Evolutionary conservation across 1,284 basidiomycete genomes (phyloP).

Genomic region (Somion occarium): DNA sequence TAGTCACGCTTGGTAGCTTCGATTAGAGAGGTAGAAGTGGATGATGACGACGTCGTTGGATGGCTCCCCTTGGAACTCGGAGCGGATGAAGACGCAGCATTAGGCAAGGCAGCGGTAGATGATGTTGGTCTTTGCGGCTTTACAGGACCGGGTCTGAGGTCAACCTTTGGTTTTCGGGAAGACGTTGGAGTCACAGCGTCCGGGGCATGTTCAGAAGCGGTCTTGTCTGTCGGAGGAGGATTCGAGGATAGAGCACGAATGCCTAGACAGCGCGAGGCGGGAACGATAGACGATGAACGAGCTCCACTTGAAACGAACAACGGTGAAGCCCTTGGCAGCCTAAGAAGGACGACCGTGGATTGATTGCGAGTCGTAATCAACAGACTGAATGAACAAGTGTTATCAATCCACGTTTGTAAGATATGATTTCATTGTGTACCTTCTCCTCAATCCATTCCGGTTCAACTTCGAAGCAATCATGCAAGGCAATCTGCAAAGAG

Average conservation of each 20-base stretch:
- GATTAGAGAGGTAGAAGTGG: conserved; percentile 21
- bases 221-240: conserved; percentile 22
- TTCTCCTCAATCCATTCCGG: neutral
- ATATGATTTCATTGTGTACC: too few species aligned
- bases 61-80: conserved; percentile 4
- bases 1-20: conserved; percentile 59
- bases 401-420: too few species aligned
- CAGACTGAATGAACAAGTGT: too few species aligned
- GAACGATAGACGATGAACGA: neutral
- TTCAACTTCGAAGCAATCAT: conserved; percentile 2
- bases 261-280: neutral
- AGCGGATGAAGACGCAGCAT: conserved; percentile 1
- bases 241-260: neutral
- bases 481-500: neutral
- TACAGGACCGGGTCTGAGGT: conserved; percentile 60
- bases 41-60: too few species aligned
- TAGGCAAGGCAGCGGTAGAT: conserved; percentile 11
- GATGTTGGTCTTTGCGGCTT: conserved; percentile 35
- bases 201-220: conserved; percentile 17
- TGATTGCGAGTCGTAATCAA: too few species aligned
- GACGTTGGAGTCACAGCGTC: conserved; percentile 14
- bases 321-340: too few species aligned
- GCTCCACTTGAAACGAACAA: too few species aligned
- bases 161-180: conserved; percentile 47
- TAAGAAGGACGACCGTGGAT: too few species aligned